Evolutionary conservation across 1,284 basidiomycete genomes (phyloP).

Genomic region (Cryptococcus sp.): DNA sequence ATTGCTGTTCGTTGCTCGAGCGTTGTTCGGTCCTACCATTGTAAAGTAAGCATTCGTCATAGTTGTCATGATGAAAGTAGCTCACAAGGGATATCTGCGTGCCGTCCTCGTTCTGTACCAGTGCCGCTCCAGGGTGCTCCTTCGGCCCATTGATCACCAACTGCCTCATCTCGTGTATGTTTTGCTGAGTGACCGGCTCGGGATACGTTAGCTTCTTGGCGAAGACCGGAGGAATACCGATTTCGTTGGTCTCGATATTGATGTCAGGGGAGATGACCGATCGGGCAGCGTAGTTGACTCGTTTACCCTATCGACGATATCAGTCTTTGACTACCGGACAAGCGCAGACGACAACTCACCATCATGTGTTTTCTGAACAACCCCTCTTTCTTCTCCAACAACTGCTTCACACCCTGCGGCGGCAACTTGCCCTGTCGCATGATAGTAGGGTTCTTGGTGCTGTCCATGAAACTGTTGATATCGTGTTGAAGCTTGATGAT

Average conservation of each 20-base stretch:
- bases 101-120: conserved; percentile 95
- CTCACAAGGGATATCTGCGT: conserved; percentile 75
- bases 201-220: conserved; percentile 96
- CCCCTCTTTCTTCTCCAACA: conserved; percentile 98
- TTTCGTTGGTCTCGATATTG: conserved; percentile 99
- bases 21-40: conserved; percentile 74
- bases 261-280: conserved; percentile 99
- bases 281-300: conserved; percentile 98
- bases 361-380: conserved; percentile 99
- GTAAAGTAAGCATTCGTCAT: conserved; percentile 2
- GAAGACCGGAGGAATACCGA: conserved; percentile 97
- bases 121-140: conserved; percentile 87
- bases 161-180: conserved; percentile 85
- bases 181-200: conserved; percentile 91
- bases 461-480: conserved; percentile 97
- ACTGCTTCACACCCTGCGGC: conserved; percentile 93
- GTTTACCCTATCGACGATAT: conserved; percentile 75
- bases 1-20: conserved; percentile 89
- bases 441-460: conserved; percentile 87
- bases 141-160: conserved; percentile 90
- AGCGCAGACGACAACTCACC: conserved; percentile 58
- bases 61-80: conserved; percentile 3
- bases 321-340: not conserved
- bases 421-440: conserved; percentile 88
- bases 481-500: conserved; percentile 90